Conservation (phyloP, 345 rosid genomes). For the Eucalyptus shirleyi region DNA sequence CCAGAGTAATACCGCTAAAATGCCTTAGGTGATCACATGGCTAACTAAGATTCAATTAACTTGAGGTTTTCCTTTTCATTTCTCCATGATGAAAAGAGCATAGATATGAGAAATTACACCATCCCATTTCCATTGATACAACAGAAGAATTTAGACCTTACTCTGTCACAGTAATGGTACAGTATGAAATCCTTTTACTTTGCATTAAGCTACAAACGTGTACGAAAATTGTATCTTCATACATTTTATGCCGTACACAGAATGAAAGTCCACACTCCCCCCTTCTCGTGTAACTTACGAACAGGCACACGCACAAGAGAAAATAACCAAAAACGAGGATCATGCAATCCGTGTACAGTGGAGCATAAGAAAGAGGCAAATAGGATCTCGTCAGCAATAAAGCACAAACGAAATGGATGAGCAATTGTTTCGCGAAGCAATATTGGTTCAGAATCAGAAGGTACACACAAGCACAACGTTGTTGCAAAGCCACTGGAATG, state of each 20-base stretch:
- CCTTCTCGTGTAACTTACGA: background rate
- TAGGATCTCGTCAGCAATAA: background rate
- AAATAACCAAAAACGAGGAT: background rate
- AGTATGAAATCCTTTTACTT: background rate
- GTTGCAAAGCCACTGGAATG: background rate
- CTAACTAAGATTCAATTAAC: background rate
- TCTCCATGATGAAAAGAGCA: background rate
- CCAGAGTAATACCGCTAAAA: background rate
- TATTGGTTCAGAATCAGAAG: background rate
- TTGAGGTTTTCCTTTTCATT: background rate
- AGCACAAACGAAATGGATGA: background rate
- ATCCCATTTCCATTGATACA: background rate
- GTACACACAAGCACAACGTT: background rate
- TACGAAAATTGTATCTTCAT: background rate
- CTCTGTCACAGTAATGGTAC: background rate
- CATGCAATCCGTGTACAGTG: background rate
- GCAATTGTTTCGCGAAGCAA: background rate
- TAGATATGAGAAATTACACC: background rate
- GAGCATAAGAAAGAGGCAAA: background rate
- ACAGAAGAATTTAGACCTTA: background rate
- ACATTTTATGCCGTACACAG: background rate
- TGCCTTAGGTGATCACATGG: background rate
- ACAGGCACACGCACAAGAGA: background rate
- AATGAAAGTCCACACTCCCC: background rate
- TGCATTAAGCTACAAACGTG: background rate